Percentiles rank a stretch among this genome's conserved stretches.
phyloP scores from a whole-genome alignment of 768 basidiomycete genomes.

The Suillus placidus region DNA sequence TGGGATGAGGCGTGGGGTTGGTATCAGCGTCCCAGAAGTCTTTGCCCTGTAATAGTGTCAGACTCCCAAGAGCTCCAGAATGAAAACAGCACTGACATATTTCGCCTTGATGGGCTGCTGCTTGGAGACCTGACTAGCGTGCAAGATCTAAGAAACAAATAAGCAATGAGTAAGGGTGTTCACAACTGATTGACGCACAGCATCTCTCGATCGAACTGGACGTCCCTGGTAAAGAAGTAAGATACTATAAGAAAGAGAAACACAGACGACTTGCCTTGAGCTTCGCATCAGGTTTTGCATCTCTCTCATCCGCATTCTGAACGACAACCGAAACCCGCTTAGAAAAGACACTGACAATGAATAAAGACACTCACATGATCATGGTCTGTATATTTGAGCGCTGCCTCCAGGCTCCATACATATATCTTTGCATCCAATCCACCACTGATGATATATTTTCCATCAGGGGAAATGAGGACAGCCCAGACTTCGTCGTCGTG shows the following conservation, averaged over 20 bases:
- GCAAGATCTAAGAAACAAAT: neutral
- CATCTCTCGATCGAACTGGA: neutral
- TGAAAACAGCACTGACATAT: too few species aligned
- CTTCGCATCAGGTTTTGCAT: neutral
- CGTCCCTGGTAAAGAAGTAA: neutral
- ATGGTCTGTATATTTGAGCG: too few species aligned
- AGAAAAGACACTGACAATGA: too few species aligned
- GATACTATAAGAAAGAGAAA: neutral
- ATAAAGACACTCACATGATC: too few species aligned
- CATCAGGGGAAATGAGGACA: too few species aligned
- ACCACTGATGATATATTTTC: too few species aligned
- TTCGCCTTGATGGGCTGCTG: neutral
- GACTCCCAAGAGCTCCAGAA: neutral
- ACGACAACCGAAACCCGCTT: too few species aligned
- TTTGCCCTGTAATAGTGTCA: neutral
- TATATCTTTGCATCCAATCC: too few species aligned
- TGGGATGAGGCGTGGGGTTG: too few species aligned
- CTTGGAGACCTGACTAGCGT: neutral
- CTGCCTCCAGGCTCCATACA: too few species aligned
- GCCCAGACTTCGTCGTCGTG: too few species aligned
- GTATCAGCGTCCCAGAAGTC: neutral
- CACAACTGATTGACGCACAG: neutral
- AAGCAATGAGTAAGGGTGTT: neutral
- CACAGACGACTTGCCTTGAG: neutral
- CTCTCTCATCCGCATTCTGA: too few species aligned